Evolutionary conservation across 2,329 filamentous ascomycete genomes (phyloP), one percentile per base, ranked within the genome.

Genomic region (Chrysoporthe cubensis): DNA sequence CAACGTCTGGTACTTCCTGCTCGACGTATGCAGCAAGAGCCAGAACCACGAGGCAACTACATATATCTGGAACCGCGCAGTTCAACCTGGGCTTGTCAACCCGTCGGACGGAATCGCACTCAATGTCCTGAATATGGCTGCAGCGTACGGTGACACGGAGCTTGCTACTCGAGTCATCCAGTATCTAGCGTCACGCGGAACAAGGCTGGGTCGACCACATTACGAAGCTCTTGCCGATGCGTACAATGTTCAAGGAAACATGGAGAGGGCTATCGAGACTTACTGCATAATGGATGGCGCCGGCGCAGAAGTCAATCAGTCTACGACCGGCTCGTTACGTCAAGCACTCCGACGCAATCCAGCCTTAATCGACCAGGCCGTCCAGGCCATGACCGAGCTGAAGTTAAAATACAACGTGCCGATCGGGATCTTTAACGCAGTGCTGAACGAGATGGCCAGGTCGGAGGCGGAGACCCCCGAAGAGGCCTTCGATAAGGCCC

Each of bases 211-310:
- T 9, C 78, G 85, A 6, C 84, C 91, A 70, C 93, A 97, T 75
- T 97, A 96, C 78, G 93, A 96, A 76, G 85, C 90, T 40, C 84
- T 97, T 40, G 81, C 94, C 7, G 88, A 92, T 67, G 86, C 91
- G 4, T 93, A 96, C 74, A 82, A 88, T 13, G 80, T 81, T 3
- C 74, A 76, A 3, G 82, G 84, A 1, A 88, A 96, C 71, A 74
- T 95, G 8, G 78, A 81, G 34, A 87, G 88, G 37, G 91, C 91
- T 0, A 83, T 97, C 46, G 85, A 87, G 52, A 84, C 91, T 1
- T 82, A 97, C 18, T 87, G 87, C 71, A 89, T 93, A 75, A 96
- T 97, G 90, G 80, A 86, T 32, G 83, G 87, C 68, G 86, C 88
- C 21, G 87, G 88, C 5, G 76, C 90, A 5, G 76, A 84, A 50